phyloP scores from a whole-genome alignment of 148 eudicot species.

The Rhododendron molle region DNA sequence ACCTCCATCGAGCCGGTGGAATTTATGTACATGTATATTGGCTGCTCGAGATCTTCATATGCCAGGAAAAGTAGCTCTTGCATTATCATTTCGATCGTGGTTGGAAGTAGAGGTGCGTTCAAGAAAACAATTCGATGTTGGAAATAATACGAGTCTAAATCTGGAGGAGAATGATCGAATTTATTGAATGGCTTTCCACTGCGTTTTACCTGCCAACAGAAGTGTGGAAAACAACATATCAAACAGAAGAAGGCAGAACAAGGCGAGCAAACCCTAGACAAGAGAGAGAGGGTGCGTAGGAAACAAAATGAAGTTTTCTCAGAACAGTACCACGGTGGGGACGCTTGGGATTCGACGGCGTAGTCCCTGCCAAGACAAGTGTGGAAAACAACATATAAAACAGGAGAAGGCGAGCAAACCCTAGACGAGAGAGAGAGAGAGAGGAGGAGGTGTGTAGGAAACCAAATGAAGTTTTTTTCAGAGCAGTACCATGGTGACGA shows the following conservation, averaged over 20 bases:
- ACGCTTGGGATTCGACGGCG: background rate
- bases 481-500: slow-evolving; percentile 73
- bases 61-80: slow-evolving; percentile 84
- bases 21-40: slow-evolving; percentile 86
- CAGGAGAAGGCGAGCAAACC: background rate
- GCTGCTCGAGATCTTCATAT: slow-evolving; percentile 69
- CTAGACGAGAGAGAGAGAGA: background rate
- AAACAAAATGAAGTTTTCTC: too few species aligned
- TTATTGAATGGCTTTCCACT: slow-evolving; percentile 71
- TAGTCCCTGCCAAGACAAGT: background rate
- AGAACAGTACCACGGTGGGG: background rate
- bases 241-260: background rate
- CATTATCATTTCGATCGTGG: slow-evolving; percentile 68
- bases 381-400: background rate
- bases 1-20: slow-evolving; percentile 93
- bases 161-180: slow-evolving; percentile 94
- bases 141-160: slow-evolving; percentile 77
- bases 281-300: background rate
- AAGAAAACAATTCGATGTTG: slow-evolving; percentile 83
- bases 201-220: slow-evolving; percentile 65
- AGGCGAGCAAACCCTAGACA: background rate
- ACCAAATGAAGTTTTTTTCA: background rate
- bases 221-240: background rate
- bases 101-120: slow-evolving; percentile 75
- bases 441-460: background rate